These are phyloP conservation scores for Fusarium nanum DNA, from an alignment of 2,329 filamentous ascomycete species.

Conservation along the genomic window DNA sequence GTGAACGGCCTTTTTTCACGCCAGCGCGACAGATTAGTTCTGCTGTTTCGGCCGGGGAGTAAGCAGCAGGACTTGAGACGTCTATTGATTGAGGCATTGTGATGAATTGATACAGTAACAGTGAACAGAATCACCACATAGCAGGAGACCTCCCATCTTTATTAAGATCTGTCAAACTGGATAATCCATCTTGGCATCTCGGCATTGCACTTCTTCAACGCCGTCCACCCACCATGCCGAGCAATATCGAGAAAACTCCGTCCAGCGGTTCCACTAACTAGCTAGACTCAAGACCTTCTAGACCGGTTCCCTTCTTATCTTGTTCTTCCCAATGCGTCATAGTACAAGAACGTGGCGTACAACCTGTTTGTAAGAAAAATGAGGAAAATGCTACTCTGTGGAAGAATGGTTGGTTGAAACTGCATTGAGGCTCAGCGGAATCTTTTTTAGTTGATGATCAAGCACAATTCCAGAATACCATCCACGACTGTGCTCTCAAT, in stretches of 20 bases:
- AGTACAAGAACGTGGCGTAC: not conserved
- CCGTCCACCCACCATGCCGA: slow-evolving; percentile 24
- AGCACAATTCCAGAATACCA: not conserved
- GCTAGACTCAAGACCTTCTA: slow-evolving; percentile 10
- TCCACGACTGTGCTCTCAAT: not conserved
- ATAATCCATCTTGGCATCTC: slow-evolving; percentile 1
- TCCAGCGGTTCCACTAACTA: not conserved
- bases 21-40: slow-evolving; percentile 39
- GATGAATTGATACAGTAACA: too few relatives aligned
- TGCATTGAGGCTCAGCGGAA: slow-evolving; percentile 25
- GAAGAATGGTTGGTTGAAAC: not conserved
- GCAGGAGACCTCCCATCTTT: not conserved
- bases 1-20: slow-evolving; percentile 38
- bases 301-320: slow-evolving; percentile 16
- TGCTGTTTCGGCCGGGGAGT: slow-evolving; percentile 41
- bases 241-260: slow-evolving; percentile 28
- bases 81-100: slow-evolving; percentile 18
- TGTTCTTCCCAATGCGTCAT: not conserved
- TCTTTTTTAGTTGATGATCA: not conserved
- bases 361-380: not conserved
- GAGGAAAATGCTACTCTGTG: slow-evolving; percentile 1
- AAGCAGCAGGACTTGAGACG: slow-evolving; percentile 17
- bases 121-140: too few relatives aligned
- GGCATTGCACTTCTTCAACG: not conserved
- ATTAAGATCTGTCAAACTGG: not conserved